Conservation (phyloP, 352 stramenopile genomes). For the Pythium guiyangense region DNA sequence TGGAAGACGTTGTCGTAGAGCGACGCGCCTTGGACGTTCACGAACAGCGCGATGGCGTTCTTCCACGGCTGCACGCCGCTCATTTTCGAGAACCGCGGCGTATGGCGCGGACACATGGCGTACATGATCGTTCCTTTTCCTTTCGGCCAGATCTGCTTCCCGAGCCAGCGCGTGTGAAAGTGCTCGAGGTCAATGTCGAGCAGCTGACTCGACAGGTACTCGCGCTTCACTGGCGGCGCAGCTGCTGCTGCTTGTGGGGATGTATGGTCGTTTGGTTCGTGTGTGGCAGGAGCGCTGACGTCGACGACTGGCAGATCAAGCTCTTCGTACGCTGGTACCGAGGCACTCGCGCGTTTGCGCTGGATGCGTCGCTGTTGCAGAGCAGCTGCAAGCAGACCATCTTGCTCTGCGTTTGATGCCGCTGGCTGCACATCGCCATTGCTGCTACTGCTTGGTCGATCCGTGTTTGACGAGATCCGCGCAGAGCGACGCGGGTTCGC, state of each 20-base stretch:
- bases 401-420: too few relatives aligned
- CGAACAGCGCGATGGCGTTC: conserved; percentile 52
- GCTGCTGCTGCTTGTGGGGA: neutral
- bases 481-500: conserved; percentile 22
- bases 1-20: conserved; percentile 51
- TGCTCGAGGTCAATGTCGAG: conserved; percentile 29
- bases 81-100: conserved; percentile 31
- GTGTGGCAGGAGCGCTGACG: neutral
- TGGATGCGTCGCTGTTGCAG: too few relatives aligned
- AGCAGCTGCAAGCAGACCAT: neutral
- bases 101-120: conserved; percentile 27
- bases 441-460: neutral
- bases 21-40: conserved; percentile 33
- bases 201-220: conserved; percentile 15
- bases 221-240: neutral
- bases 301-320: conserved; percentile 14
- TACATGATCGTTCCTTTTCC: conserved; percentile 53
- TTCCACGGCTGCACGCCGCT: conserved; percentile 46
- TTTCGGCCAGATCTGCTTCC: conserved; percentile 42
- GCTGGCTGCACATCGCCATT: too few relatives aligned
- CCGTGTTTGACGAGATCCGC: conserved; percentile 4
- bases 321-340: neutral
- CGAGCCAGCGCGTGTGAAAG: conserved; percentile 48
- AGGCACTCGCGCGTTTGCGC: neutral
- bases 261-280: neutral